Percentiles rank a stretch among this genome's conserved stretches.
Conservation (phyloP, 805 yeast species). For the Candida maesae region DNA sequence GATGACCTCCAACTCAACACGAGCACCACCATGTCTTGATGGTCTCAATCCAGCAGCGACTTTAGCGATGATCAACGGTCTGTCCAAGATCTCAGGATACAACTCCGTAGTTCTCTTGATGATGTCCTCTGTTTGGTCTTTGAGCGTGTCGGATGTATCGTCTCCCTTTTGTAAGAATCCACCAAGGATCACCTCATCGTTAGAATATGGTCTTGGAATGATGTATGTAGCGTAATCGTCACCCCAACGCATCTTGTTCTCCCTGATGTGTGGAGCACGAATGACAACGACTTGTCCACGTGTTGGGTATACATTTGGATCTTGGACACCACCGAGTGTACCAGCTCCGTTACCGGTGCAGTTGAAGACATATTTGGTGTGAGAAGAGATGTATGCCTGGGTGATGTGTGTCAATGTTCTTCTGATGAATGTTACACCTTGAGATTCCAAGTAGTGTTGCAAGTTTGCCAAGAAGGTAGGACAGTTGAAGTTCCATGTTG, state of each 20-base stretch:
- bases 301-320: slow-evolving; percentile 60
- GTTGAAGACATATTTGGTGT: slow-evolving; percentile 52
- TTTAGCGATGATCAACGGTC: slow-evolving; percentile 50
- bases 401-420: slow-evolving; percentile 47
- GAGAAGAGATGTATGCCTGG: slow-evolving; percentile 41
- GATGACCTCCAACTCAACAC: slow-evolving; percentile 55
- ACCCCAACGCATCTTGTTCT: slow-evolving; percentile 62
- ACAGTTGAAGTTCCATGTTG: slow-evolving; percentile 69
- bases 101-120: slow-evolving; percentile 51
- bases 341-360: slow-evolving; percentile 75
- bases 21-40: slow-evolving; percentile 67
- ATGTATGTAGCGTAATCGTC: slow-evolving; percentile 57
- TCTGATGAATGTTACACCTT: slow-evolving; percentile 50
- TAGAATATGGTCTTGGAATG: slow-evolving; percentile 67
- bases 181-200: slow-evolving; percentile 68
- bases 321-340: slow-evolving; percentile 61
- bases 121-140: slow-evolving; percentile 57
- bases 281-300: slow-evolving; percentile 79
- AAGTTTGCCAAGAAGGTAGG: slow-evolving; percentile 55
- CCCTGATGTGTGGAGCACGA: slow-evolving; percentile 62
- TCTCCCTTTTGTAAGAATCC: slow-evolving; percentile 66
- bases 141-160: slow-evolving; percentile 58
- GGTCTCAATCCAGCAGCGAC: slow-evolving; percentile 78
- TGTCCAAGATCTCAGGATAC: slow-evolving; percentile 44
- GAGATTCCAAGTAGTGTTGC: slow-evolving; percentile 36